Evolutionary conservation across 768 basidiomycete species (phyloP).

Genomic region (Lyophyllum atratum): DNA sequence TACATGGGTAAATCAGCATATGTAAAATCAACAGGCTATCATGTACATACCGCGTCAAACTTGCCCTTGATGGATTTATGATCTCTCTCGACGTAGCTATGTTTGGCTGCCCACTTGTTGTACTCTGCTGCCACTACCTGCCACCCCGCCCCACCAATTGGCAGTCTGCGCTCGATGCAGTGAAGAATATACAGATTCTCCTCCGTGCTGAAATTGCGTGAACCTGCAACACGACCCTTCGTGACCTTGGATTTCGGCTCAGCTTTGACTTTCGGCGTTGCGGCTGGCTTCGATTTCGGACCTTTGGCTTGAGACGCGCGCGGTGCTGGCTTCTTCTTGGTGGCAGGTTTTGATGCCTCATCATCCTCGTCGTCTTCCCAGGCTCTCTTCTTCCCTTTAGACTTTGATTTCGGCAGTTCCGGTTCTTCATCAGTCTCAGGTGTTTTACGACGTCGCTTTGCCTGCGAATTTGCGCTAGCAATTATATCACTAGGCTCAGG

Average conservation of each 20-base stretch:
- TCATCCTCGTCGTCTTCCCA: background rate
- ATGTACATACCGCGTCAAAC: slow-evolving; percentile 6
- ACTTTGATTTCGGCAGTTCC: background rate
- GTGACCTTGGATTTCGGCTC: slow-evolving; percentile 1
- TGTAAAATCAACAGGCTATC: background rate
- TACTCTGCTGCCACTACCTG: slow-evolving; percentile 1
- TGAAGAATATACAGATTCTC: slow-evolving; percentile 2
- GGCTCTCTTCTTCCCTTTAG: background rate
- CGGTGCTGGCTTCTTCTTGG: background rate
- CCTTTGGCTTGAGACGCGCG: background rate
- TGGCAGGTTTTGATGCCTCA: background rate
- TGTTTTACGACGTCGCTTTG: background rate
- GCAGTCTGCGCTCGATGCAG: background rate
- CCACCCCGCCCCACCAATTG: slow-evolving; percentile 8
- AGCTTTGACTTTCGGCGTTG: slow-evolving; percentile 5
- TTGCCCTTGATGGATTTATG: slow-evolving; percentile 1
- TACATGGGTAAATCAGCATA: background rate
- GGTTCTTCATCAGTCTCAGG: background rate
- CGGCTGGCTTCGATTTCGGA: background rate
- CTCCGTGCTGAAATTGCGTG: slow-evolving; percentile 1
- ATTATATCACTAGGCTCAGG: background rate
- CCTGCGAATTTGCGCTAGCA: background rate
- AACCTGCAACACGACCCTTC: slow-evolving; percentile 1
- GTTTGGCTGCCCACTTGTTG: background rate
- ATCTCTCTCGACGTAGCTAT: background rate